phyloP scores from a whole-genome alignment of 2,329 filamentous ascomycete genomes.

The Verticillium longisporum region DNA sequence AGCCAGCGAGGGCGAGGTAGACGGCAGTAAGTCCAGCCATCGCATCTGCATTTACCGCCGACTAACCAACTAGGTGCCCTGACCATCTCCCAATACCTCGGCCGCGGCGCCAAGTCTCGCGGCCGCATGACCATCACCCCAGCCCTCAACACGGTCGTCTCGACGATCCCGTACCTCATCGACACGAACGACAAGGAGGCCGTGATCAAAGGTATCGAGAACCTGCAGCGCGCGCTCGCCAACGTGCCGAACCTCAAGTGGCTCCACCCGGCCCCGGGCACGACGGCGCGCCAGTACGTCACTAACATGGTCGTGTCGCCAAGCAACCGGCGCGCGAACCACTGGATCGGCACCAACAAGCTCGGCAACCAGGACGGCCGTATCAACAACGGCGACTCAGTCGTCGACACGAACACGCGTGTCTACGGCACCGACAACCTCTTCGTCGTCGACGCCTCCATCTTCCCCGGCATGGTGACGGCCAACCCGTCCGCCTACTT shows the following conservation, averaged over 20 bases:
- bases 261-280: conserved; percentile 43
- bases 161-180: conserved; percentile 52
- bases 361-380: conserved; percentile 52
- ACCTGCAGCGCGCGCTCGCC: conserved; percentile 46
- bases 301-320: conserved; percentile 35
- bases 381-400: conserved; percentile 42
- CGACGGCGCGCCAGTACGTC: conserved; percentile 49
- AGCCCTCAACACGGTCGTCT: conserved; percentile 51
- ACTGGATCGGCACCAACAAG: conserved; percentile 52
- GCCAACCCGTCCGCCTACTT: conserved; percentile 62
- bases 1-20: conserved; percentile 34
- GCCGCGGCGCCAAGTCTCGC: conserved; percentile 54
- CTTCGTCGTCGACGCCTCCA: conserved; percentile 61
- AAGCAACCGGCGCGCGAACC: conserved; percentile 36
- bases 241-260: conserved; percentile 49
- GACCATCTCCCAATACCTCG: conserved; percentile 55
- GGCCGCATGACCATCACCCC: conserved; percentile 55
- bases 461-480: conserved; percentile 63
- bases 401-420: conserved; percentile 57
- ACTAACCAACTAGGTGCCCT: conserved; percentile 32
- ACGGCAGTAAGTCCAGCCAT: conserved; percentile 19
- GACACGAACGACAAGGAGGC: conserved; percentile 52
- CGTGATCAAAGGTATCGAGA: conserved; percentile 59
- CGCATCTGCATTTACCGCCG: too few relatives aligned
- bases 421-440: conserved; percentile 64